phyloP scores from a whole-genome alignment of 805 yeast genomes.

The Isabelozyma pseudorhagii region DNA sequence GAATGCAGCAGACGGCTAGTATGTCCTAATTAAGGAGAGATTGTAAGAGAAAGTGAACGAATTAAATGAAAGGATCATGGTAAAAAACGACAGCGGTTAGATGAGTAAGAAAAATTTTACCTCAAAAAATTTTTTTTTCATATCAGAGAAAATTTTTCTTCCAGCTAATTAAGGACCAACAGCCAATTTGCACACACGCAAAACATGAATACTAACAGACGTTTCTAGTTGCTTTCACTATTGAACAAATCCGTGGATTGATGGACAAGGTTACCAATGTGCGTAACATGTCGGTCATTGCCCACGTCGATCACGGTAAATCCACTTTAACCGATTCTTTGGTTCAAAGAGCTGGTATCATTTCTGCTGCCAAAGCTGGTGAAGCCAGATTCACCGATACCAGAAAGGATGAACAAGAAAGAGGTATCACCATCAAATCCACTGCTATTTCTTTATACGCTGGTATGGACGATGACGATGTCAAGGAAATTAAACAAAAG shows the following conservation, averaged over 20 bases:
- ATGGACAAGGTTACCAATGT: slow-evolving; percentile 99
- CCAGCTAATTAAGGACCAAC: neutral
- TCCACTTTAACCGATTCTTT: slow-evolving; percentile 98
- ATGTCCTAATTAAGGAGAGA: no score
- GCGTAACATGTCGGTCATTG: slow-evolving; percentile 99
- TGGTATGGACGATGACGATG: slow-evolving; percentile 81
- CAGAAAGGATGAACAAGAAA: slow-evolving; percentile 99
- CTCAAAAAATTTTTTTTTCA: neutral
- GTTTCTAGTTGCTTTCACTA: slow-evolving; percentile 46
- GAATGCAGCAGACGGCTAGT: neutral
- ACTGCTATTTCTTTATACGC: slow-evolving; percentile 97
- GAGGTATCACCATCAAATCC: slow-evolving; percentile 99
- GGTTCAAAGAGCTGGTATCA: slow-evolving; percentile 99
- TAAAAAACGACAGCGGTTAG: neutral
- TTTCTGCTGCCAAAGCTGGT: slow-evolving; percentile 99
- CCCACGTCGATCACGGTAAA: slow-evolving; percentile 99
- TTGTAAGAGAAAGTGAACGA: no score
- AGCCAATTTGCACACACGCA: no score
- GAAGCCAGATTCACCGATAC: slow-evolving; percentile 99
- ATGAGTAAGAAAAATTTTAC: neutral
- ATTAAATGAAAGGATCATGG: no score
- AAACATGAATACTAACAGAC: slow-evolving; percentile 12
- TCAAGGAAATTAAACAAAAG: slow-evolving; percentile 87
- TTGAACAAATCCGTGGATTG: slow-evolving; percentile 91
- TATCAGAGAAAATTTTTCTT: neutral